Evolutionary conservation across 208 protist genomes (phyloP), one percentile per base, ranked within the genome.

Genomic region (Wallacemonas sp.): DNA sequence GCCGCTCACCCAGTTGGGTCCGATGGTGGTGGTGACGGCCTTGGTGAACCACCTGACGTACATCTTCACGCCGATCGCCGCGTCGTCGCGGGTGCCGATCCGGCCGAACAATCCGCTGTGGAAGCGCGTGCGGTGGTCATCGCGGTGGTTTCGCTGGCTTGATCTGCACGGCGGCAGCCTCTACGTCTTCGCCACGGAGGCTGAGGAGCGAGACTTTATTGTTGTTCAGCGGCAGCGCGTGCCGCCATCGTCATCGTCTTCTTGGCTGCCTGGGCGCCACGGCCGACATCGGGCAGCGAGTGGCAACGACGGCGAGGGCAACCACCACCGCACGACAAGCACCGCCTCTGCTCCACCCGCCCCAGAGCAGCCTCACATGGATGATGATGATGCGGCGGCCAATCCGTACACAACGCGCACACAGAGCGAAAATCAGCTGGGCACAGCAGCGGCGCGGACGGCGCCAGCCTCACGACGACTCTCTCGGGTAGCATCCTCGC

Each of bases 101-200:
- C 78, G 82, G 1, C 86, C 89, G 11, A 72, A 72, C 49, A 74
- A 90, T 55, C 65, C 76, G 12, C 60, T 61, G 5, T 95, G 89
- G 89, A 85, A 85, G 62, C 61, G 38, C 30, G 74, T 87, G 55
- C 74, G 76, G 34, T 95, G 89, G 89, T 80, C 78, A 29, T 55
- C 41, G 39, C 74, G 77, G 68, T 95, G 89, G 89, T 95, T 87
- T 62, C 76, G 70, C 26, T 95, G 89, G 89, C 74, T 95, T 14
- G 52, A 68, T 29, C 70, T 68, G 61, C 89, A 95, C 69, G 89
- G 89, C 44, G 89, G 89, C 11, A 87, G 78, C 48, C 72, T 87
- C 11, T 95, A 95, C 62, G 75, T 95, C 32, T 95, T 95, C 75
- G 66, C 78, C 56, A 92, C 70, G 57, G 83, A 92, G 60, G 48